Percentiles rank a stretch among this genome's conserved stretches.
phyloP scores from a whole-genome alignment of 1,139 yeast genomes.

The Geotrichum macrosporum region DNA sequence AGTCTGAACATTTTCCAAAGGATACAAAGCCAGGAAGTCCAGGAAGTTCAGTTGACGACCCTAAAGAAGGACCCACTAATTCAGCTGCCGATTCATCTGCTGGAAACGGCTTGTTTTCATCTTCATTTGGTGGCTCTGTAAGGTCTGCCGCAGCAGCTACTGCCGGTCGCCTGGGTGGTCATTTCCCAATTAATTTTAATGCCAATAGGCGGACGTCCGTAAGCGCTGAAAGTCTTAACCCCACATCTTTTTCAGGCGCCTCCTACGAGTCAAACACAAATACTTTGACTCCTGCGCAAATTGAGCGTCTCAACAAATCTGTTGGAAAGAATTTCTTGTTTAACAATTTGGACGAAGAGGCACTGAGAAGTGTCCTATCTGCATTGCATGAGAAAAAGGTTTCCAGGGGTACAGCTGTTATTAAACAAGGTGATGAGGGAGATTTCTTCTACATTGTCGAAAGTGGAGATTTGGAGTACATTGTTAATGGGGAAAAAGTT shows the following conservation, averaged over 20 bases:
- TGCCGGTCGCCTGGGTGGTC: conserved; percentile 24
- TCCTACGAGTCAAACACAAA: conserved; percentile 18
- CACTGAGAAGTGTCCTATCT: conserved; percentile 70
- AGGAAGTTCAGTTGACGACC: no score
- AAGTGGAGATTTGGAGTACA: conserved; percentile 75
- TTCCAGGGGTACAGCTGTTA: conserved; percentile 59
- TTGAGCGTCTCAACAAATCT: conserved; percentile 61
- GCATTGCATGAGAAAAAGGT: conserved; percentile 73
- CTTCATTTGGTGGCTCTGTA: conserved; percentile 26
- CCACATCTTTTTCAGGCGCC: conserved; percentile 27
- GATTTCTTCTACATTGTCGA: conserved; percentile 90
- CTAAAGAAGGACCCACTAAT: not conserved
- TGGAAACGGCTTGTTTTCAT: conserved; percentile 7
- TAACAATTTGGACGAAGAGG: conserved; percentile 65
- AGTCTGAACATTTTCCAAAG: not conserved
- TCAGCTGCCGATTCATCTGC: conserved; percentile 1
- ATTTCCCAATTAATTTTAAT: conserved; percentile 45
- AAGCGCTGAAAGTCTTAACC: conserved; percentile 56
- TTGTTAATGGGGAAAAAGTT: conserved; percentile 68
- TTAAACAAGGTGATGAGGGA: conserved; percentile 94
- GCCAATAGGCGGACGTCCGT: conserved; percentile 85
- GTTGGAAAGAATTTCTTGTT: conserved; percentile 81
- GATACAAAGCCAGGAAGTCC: not conserved
- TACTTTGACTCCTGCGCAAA: conserved; percentile 55
- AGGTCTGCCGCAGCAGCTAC: conserved; percentile 30